phyloP scores from a whole-genome alignment of 345 rosid genomes.

The Iberis pinnata region DNA sequence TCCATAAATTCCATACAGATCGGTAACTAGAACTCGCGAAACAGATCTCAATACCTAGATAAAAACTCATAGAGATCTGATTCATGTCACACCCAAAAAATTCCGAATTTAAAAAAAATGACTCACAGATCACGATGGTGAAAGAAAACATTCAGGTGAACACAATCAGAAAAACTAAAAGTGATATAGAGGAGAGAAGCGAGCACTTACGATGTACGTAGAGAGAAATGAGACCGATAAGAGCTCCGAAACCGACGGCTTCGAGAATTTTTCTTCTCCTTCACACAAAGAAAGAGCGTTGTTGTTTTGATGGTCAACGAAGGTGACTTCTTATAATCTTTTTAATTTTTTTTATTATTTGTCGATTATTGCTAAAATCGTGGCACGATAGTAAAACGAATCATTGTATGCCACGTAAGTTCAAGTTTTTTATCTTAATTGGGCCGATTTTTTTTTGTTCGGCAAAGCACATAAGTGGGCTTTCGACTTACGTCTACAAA shows the following conservation, averaged over 20 bases:
- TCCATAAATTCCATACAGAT: conserved; percentile 5
- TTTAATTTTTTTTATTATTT: no score
- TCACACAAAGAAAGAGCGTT: conserved; percentile 29
- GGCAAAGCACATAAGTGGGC: no score
- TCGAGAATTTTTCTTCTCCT: conserved; percentile 2
- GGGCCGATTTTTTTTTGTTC: no score
- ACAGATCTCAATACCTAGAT: conserved; percentile 9
- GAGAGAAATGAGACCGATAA: conserved; percentile 22
- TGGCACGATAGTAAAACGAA: no score
- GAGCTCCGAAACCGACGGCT: conserved; percentile 20
- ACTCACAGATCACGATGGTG: conserved; percentile 18
- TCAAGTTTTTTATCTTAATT: no score
- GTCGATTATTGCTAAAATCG: no score
- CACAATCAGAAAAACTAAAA: neutral
- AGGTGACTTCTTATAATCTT: no score
- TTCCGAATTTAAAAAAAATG: neutral
- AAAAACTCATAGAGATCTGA: conserved; percentile 12
- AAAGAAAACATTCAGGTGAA: conserved; percentile 1
- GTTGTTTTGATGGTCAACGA: conserved; percentile 32
- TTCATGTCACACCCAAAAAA: neutral
- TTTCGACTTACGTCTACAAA: no score
- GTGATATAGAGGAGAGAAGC: neutral
- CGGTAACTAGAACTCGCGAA: neutral
- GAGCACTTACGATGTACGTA: conserved; percentile 13
- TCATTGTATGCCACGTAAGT: no score